These are phyloP conservation scores for Nannochloropsis oceanica DNA, from an alignment of 108 stramenopile genomes.

Conservation along the genomic window DNA sequence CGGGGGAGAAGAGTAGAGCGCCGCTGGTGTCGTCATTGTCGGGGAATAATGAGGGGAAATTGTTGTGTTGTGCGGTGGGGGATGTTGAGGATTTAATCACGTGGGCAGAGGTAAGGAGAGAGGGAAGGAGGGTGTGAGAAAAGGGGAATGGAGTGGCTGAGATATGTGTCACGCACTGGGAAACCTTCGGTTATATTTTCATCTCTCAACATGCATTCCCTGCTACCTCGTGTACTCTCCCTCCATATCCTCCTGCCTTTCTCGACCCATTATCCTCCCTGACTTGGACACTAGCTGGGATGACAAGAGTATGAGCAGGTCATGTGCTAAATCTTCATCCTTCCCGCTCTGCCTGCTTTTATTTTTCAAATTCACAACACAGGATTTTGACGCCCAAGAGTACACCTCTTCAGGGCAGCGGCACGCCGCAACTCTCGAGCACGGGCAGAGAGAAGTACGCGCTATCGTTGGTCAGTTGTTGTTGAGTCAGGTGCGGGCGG, in stretches of 20 bases:
- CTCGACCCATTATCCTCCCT: too few species aligned
- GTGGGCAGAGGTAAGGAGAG: constrained; percentile 7
- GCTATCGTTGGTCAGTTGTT: constrained; percentile 12
- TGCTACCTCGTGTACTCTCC: too few species aligned
- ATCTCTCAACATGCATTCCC: too few species aligned
- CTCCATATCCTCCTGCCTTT: too few species aligned
- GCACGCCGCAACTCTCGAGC: constrained; percentile 20
- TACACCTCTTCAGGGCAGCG: constrained; percentile 15
- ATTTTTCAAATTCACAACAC: neutral
- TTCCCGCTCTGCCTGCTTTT: neutral
- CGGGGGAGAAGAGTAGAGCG: neutral
- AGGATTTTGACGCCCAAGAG: constrained; percentile 1
- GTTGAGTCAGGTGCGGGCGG: constrained; percentile 10
- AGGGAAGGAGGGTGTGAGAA: neutral
- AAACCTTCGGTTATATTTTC: neutral
- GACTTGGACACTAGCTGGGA: neutral
- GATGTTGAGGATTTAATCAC: constrained; percentile 23
- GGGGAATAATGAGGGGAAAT: constrained; percentile 2
- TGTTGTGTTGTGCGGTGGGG: constrained; percentile 6
- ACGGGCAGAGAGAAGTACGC: constrained; percentile 19
- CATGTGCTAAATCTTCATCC: neutral
- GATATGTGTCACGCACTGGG: neutral
- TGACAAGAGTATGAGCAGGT: neutral
- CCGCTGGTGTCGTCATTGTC: neutral
- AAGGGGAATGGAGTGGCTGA: neutral